A percentile compares a stretch with the other conserved stretches of the same genome.
These are phyloP conservation scores for Penicillium fimorum DNA, from an alignment of 495 filamentous ascomycete genomes.

Conservation along the genomic window DNA sequence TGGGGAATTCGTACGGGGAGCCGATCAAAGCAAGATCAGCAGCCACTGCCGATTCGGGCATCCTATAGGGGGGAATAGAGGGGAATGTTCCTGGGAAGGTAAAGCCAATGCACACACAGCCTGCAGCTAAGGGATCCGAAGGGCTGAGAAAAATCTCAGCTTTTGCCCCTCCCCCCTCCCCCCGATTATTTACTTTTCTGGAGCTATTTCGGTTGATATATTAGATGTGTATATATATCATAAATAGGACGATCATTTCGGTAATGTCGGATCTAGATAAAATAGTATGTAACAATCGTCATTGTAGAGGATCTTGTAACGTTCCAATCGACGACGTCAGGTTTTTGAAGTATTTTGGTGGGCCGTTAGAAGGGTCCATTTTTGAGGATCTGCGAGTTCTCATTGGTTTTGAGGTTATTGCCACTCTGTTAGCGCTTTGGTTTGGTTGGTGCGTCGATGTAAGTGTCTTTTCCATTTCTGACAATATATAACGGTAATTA, in stretches of 20 bases:
- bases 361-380: neutral
- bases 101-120: constrained; percentile 11
- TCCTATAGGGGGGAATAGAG: constrained; percentile 8
- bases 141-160: constrained; percentile 2
- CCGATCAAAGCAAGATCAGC: constrained; percentile 14
- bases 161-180: neutral
- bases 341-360: constrained; percentile 10
- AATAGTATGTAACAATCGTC: constrained; percentile 1
- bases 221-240: no score
- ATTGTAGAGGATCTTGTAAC: neutral
- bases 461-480: constrained; percentile 11
- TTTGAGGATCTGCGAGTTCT: neutral
- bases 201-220: neutral
- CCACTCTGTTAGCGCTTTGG: constrained; percentile 26
- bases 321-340: constrained; percentile 26
- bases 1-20: constrained; percentile 12
- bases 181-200: neutral
- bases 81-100: constrained; percentile 12
- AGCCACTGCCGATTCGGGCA: constrained; percentile 10
- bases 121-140: constrained; percentile 14
- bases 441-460: constrained; percentile 37
- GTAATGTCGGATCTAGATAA: neutral
- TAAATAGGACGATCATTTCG: neutral
- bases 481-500: constrained; percentile 4
- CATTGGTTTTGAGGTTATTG: constrained; percentile 23